Evolutionary conservation across 805 yeast species (phyloP).

Genomic region (Saccharomyces eubayanus): DNA sequence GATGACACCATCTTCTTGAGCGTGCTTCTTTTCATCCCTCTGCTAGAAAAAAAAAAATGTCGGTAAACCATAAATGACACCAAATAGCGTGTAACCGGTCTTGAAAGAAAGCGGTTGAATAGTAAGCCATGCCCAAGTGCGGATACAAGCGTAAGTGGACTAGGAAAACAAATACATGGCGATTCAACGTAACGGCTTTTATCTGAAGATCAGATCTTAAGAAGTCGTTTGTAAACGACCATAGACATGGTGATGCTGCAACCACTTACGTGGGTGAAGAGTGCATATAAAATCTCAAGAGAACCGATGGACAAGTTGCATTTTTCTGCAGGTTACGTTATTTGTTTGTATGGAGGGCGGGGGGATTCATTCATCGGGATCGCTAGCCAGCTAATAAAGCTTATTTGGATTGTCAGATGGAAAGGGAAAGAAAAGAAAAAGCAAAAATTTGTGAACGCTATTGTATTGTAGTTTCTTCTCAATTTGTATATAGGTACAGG

Average conservation of each 20-base stretch:
- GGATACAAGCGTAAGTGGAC: conserved; percentile 46
- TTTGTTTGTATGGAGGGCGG: no score
- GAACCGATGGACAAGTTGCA: no score
- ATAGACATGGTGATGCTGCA: conserved; percentile 52
- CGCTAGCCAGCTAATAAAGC: no score
- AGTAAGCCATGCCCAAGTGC: conserved; percentile 40
- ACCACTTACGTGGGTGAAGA: conserved; percentile 48
- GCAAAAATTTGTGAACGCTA: no score
- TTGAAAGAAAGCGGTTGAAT: conserved; percentile 46
- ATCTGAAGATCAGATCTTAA: conserved; percentile 44
- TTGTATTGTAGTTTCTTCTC: no score
- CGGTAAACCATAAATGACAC: conserved; percentile 36
- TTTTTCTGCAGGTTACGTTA: no score
- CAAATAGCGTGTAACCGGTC: conserved; percentile 41
- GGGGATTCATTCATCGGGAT: no score
- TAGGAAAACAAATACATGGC: conserved; percentile 46
- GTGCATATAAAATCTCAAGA: conserved; percentile 34
- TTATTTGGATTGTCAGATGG: no score
- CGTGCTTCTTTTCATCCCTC: conserved; percentile 37
- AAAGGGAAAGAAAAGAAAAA: no score
- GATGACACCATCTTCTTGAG: conserved; percentile 38
- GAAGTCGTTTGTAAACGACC: conserved; percentile 47
- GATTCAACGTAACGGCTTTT: conserved; percentile 45
- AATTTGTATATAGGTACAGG: no score
- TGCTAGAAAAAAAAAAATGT: conserved; percentile 42